These are phyloP conservation scores for Cubamyces lactineus DNA, from an alignment of 768 basidiomycete genomes.

Conservation along the genomic window DNA sequence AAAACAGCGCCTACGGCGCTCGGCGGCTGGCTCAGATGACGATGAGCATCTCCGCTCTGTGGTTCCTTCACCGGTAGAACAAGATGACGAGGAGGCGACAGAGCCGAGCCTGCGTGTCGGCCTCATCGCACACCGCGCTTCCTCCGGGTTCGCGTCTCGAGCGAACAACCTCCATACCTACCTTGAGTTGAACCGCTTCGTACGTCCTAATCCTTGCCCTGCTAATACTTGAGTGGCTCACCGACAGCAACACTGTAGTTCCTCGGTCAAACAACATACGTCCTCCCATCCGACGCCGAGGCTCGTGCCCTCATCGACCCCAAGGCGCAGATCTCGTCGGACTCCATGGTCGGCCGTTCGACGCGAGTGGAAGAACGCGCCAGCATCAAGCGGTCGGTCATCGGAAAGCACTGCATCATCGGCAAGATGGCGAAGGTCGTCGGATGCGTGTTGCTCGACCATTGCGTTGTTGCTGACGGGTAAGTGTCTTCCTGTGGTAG, in stretches of 20 bases:
- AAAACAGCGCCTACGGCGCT: constrained; percentile 9
- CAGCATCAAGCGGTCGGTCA: constrained; percentile 65
- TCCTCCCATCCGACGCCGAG: constrained; percentile 61
- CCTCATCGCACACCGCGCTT: constrained; percentile 57
- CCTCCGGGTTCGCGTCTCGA: constrained; percentile 62
- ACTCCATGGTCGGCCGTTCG: constrained; percentile 81
- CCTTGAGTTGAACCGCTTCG: constrained; percentile 80
- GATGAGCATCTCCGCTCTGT: constrained; percentile 37
- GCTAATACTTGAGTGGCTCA: neutral
- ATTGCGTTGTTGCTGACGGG: constrained; percentile 89
- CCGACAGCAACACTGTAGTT: constrained; percentile 42
- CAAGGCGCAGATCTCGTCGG: constrained; percentile 80
- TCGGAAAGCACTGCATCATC: constrained; percentile 56
- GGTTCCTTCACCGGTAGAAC: constrained; percentile 49
- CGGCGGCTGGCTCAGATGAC: constrained; percentile 31
- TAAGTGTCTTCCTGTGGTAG: no score
- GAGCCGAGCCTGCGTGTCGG: constrained; percentile 64
- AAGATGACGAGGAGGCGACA: constrained; percentile 38
- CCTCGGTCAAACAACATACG: constrained; percentile 53
- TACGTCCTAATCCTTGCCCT: constrained; percentile 40
- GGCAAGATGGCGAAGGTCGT: constrained; percentile 76
- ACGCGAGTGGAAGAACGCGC: constrained; percentile 82
- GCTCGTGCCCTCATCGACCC: constrained; percentile 73
- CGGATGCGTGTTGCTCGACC: constrained; percentile 85
- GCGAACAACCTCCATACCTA: constrained; percentile 79